Evolutionary conservation across 768 basidiomycete species (phyloP), one percentile per base, ranked within the genome.

Genomic region (Podaxis mareebaensis): DNA sequence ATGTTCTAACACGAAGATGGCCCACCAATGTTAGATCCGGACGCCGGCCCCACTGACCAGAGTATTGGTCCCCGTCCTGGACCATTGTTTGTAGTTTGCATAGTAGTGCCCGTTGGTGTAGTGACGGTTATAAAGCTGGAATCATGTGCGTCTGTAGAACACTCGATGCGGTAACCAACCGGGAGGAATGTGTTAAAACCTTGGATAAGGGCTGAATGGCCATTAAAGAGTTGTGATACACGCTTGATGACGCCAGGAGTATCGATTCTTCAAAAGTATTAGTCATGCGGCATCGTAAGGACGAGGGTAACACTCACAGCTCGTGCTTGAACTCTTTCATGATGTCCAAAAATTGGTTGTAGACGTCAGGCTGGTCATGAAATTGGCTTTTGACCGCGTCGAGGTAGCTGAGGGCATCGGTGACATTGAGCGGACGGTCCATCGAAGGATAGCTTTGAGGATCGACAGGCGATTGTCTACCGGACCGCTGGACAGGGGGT

Each of bases 281-380:
- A 66, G 61, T 42, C 15, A 58, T n/a, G 20, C 44, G 36, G 20
- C 38, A 42, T 10, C 10, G 6, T 20, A 28, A 52, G 49, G 60
- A 64, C 15, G 56, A 40, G 28, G 57, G 12, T 10, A 53, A 33
- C 24, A 84, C 90, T 70, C 70, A 92, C 92, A 81, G 78, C 72
- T 96, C 93, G 69, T 93, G 93, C 79, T 99, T 99, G 78, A 99
- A 99, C 75, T 99, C 95, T 79, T 98, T 98, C 97, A 97, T 97
- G 71, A 97, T 96, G 73, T 96, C 94, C 74, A 96, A 77, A 69
- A 95, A 95, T 67, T 90, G 85, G 76, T 97, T 96, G 76, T 97
- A 97, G 46, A 96, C 93, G 71, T 94, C 92, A n/a, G 95, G 94
- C 73, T 92, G 88, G 74, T 95, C 91, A 60, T 86, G 84, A 73